Evolutionary conservation across 2,329 filamentous ascomycete species (phyloP), one percentile per base, ranked within the genome.

Genomic region (Colletotrichum limetticola): DNA sequence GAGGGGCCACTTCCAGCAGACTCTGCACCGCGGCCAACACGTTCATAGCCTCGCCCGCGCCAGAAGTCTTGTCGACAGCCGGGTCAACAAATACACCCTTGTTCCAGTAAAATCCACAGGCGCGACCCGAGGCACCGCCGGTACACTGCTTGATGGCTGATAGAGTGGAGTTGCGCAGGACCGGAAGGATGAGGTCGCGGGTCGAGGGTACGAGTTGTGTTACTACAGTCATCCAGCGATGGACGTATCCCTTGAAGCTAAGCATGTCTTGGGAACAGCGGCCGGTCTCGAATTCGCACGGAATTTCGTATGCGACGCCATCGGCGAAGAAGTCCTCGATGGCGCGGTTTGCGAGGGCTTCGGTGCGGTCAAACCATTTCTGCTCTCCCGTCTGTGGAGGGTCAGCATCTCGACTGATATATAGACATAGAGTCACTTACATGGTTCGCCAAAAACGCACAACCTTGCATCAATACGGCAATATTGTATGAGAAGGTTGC

Each of bases 221-320:
- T 0, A 88, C 86, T 24, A 88, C 85, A 2, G 89, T 85, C 76
- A 94, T 84, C 90, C 91, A 93, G 53, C 91, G 88, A 75, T 91
- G 87, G 19, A 94, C 84, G 69, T 91, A 91, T 37, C 92, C 92
- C 81, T 94, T 94, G 87, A 93, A 95, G 1, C 90, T 89, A 71
- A 90, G 83, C 86, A 95, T 93, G 77, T 96, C 94, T 58, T 88
- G 86, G 70, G 91, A 91, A 84, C 94, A 96, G 30, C 83, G 87
- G 22, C 78, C 82, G 1, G 86, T 82, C 24, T 80, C 77, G 35
- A 78, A 76, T 76, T 95, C 92, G 82, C 94, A 96, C 11, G 90
- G 85, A 2, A 88, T 81, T 79, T 95, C 93, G 60, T 84, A 89
- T 77, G 93, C 90, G 74, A 91, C 84, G 56, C 86, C 85, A 35